Percentiles rank a stretch among this genome's conserved stretches.
Conservation (phyloP, 73 alveolate species). For the Strombidium stylifer region DNA sequence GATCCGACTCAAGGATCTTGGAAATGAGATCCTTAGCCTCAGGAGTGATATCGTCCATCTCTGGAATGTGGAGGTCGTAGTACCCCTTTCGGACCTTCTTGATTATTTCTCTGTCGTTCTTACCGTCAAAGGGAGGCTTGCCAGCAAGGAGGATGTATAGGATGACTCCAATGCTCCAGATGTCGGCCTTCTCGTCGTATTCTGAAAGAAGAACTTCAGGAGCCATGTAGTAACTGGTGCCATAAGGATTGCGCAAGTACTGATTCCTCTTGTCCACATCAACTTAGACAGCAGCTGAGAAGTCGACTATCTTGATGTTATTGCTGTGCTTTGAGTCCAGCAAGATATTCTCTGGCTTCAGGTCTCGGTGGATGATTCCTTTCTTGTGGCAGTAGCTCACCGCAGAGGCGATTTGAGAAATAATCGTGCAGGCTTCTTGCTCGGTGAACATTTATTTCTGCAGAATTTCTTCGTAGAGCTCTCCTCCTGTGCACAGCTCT, state of each 20-base stretch:
- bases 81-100: neutral
- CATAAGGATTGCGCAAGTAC: slow-evolving; percentile 32
- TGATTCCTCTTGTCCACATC: slow-evolving; percentile 1
- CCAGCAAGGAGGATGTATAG: slow-evolving; percentile 28
- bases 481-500: slow-evolving; percentile 55
- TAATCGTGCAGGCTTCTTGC: slow-evolving; percentile 36
- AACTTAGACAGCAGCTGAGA: slow-evolving; percentile 54
- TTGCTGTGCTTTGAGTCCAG: slow-evolving; percentile 15
- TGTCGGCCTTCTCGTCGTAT: slow-evolving; percentile 42
- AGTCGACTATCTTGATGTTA: slow-evolving; percentile 37
- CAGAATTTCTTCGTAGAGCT: slow-evolving; percentile 31
- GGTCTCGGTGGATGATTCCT: slow-evolving; percentile 56
- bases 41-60: neutral
- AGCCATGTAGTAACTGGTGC: slow-evolving; percentile 53
- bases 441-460: slow-evolving; percentile 21
- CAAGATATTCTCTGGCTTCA: slow-evolving; percentile 60
- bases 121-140: slow-evolving; percentile 20
- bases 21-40: slow-evolving; percentile 37
- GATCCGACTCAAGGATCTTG: slow-evolving; percentile 26
- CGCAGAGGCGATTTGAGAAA: slow-evolving; percentile 36
- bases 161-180: slow-evolving; percentile 53
- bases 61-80: slow-evolving; percentile 5
- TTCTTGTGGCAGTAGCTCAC: slow-evolving; percentile 44
- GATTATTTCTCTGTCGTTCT: slow-evolving; percentile 11
- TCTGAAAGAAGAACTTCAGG: slow-evolving; percentile 44